Base-by-base conservation (phyloP, 164 flowering plant genomes). In the Magnolia changhungtana region DNA sequence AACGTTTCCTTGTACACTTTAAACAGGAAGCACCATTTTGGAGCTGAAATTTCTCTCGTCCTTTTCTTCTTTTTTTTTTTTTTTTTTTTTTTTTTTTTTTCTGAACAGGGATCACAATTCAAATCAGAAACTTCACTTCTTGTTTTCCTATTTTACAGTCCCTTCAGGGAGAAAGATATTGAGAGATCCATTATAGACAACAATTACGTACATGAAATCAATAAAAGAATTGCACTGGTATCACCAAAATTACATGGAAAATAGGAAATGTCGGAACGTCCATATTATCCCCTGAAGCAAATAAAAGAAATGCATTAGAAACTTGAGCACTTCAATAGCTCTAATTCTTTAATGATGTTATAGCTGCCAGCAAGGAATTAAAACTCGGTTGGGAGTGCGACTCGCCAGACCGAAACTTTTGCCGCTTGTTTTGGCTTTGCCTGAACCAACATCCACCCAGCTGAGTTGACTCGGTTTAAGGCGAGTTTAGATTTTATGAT, bases 181-280 rank as follows among this genome's bases (percentile, higher is more conserved):
- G 80, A 81, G 85, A 79, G 77, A 81, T 81, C 80, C 79, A 83
- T 81, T 79, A 65, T 50, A 75, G 7, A 29, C 49, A 55, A 69
- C 77, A 76, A 78, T 78, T 91, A 90, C 85, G 83, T 88, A 91
- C 92, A 88, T 75, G 80, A 78, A 84, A 86, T 80, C 83, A 89
- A 89, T 91, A 29, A 91, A 91, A 91, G 89, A 91, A 90, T 90
- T 67, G 83, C 88, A 83, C 78, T 78, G 64, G 72, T 83, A 70
- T 52, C 63, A 51, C 18, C 13, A 55, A 69, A 58, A 59, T 64
- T 77, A 68, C 81, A 76, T 55, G 24, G 75, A 81, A 78, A 85
- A 80, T 75, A 72, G 78, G 50, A 71, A 82, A 75, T 76, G 74
- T 77, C 81, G 50, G 78, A 81, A 82, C 52, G 50, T 52, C 67